Evolutionary conservation across 1,284 basidiomycete genomes (phyloP).

Genomic region (Pyrrhoderma noxium): DNA sequence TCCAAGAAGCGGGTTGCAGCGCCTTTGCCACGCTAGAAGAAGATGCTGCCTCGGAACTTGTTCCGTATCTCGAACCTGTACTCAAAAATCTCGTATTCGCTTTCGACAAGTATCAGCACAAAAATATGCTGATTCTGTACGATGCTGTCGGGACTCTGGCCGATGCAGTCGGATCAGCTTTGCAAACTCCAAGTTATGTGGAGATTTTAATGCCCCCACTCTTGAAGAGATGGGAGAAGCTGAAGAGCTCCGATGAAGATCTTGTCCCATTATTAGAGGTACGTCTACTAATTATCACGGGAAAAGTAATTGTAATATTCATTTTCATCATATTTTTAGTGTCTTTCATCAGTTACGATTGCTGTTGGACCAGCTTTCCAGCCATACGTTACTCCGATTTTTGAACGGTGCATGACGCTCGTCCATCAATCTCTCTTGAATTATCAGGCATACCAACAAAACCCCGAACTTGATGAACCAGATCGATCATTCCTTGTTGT

Average conservation of each 20-base stretch:
- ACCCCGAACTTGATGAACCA: constrained; percentile 85
- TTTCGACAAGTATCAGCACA: constrained; percentile 98
- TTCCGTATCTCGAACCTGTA: constrained; percentile 92
- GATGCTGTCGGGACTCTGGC: constrained; percentile 97
- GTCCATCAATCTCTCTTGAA: constrained; percentile 77
- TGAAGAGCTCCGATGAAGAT: constrained; percentile 89
- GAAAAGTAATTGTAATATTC: constrained; percentile 1
- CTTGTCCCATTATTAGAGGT: constrained; percentile 93
- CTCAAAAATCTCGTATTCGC: constrained; percentile 92
- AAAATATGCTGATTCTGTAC: constrained; percentile 98
- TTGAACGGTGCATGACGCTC: constrained; percentile 85
- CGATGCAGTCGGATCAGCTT: constrained; percentile 86
- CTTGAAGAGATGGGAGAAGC: constrained; percentile 81
- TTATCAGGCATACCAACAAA: constrained; percentile 79
- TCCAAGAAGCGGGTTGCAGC: constrained; percentile 98
- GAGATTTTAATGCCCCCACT: constrained; percentile 96
- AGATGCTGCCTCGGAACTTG: constrained; percentile 86
- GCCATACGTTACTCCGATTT: constrained; percentile 87
- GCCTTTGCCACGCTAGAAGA: constrained; percentile 99
- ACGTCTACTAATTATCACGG: constrained; percentile 20
- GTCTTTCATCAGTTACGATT: constrained; percentile 95
- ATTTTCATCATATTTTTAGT: constrained; percentile 42
- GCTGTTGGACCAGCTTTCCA: constrained; percentile 91
- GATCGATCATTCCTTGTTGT: constrained; percentile 97
- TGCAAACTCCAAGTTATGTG: constrained; percentile 83